Conservation (phyloP, 2,329 filamentous ascomycete species). For the Dissoconium aciculare region DNA sequence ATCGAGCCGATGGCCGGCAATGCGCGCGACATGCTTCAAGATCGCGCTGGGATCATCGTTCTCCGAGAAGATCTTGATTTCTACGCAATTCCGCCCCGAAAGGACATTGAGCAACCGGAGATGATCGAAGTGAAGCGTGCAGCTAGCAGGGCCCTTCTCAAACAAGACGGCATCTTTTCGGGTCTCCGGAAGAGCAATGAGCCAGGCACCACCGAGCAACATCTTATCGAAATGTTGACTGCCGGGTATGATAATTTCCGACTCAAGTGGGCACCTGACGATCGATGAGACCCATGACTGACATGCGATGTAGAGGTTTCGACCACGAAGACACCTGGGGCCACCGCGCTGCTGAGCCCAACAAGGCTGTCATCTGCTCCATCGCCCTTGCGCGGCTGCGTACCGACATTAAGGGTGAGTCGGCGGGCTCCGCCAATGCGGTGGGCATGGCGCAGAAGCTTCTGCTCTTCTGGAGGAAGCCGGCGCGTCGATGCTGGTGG, state of each 20-base stretch:
- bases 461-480: constrained; percentile 94
- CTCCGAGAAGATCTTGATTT: constrained; percentile 93
- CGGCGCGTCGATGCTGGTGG: constrained; percentile 95
- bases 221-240: constrained; percentile 97
- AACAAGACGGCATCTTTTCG: constrained; percentile 90
- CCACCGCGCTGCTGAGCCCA: constrained; percentile 90
- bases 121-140: constrained; percentile 96
- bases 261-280: constrained; percentile 42
- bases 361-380: constrained; percentile 97
- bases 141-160: constrained; percentile 69
- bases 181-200: constrained; percentile 91
- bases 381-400: constrained; percentile 82
- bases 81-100: constrained; percentile 78
- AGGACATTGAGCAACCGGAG: constrained; percentile 70
- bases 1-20: constrained; percentile 52
- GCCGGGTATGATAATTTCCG: too few species aligned
- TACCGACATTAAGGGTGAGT: constrained; percentile 59
- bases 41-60: constrained; percentile 90
- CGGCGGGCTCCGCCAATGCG: constrained; percentile 55
- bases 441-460: constrained; percentile 98
- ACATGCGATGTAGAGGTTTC: constrained; percentile 54
- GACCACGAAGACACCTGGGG: constrained; percentile 93
- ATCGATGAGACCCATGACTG: constrained; percentile 1
- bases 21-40: constrained; percentile 63
- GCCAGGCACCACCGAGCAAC: constrained; percentile 88